Conservation (phyloP, 345 rosid genomes). For the Nephelium lappaceum region DNA sequence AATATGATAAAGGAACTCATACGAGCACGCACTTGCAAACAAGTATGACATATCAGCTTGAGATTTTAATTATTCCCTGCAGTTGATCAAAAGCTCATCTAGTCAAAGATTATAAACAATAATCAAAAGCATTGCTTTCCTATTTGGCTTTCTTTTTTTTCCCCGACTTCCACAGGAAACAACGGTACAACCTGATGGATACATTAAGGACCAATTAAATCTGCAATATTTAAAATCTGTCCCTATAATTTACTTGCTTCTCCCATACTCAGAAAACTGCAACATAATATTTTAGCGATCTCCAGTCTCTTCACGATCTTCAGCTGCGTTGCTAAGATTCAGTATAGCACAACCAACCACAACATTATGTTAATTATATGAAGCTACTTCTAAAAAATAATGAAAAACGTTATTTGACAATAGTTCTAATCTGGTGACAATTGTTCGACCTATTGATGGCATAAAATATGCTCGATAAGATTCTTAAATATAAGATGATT, state of each 20-base stretch:
- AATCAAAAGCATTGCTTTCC: neutral
- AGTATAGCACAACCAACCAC: neutral
- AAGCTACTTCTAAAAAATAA: slow-evolving; percentile 1
- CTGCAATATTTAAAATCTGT: slow-evolving; percentile 14
- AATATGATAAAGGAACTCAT: too few relatives aligned
- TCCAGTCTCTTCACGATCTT: slow-evolving; percentile 20
- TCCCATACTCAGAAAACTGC: slow-evolving; percentile 22
- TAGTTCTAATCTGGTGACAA: neutral
- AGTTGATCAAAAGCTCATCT: neutral
- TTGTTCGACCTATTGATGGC: neutral
- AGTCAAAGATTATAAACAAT: neutral
- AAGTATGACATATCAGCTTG: slow-evolving; percentile 6
- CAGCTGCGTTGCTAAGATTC: neutral
- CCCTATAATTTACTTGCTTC: slow-evolving; percentile 23
- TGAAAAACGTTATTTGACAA: neutral
- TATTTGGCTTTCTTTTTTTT: neutral
- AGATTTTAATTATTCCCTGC: slow-evolving; percentile 3
- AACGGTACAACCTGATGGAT: slow-evolving; percentile 9
- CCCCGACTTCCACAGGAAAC: neutral
- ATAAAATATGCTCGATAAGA: neutral
- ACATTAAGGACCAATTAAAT: neutral
- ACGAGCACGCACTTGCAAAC: neutral
- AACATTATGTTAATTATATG: too few relatives aligned
- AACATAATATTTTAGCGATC: slow-evolving; percentile 10
- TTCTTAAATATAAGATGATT: neutral